Conservation (phyloP, 2,329 filamentous ascomycete genomes). For the Ophiosphaerella herpotricha region DNA sequence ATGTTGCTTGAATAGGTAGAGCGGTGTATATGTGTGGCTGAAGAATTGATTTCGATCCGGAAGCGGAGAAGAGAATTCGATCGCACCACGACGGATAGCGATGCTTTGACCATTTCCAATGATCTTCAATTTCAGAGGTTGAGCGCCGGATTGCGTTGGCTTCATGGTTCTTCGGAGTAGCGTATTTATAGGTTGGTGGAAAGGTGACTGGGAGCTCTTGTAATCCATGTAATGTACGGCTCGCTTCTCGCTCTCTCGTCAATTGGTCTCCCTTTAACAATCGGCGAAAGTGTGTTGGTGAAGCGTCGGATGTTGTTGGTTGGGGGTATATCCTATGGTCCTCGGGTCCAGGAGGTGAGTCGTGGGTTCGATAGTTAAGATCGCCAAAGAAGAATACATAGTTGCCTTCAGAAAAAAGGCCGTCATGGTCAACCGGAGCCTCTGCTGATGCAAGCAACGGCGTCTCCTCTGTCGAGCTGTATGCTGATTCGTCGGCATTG, state of each 20-base stretch:
- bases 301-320: conserved; percentile 53
- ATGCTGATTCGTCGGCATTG: conserved; percentile 34
- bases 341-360: conserved; percentile 63
- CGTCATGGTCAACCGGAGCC: conserved; percentile 53
- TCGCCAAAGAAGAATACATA: conserved; percentile 89
- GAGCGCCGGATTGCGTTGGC: conserved; percentile 11
- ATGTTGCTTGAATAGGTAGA: conserved; percentile 77
- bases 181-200: conserved; percentile 93
- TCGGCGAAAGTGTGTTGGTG: conserved; percentile 64
- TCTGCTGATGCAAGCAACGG: conserved; percentile 33
- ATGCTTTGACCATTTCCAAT: conserved; percentile 77
- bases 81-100: conserved; percentile 93
- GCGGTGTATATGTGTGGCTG: conserved; percentile 68
- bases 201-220: conserved; percentile 76
- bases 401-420: conserved; percentile 74
- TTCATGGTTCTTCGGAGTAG: conserved; percentile 29
- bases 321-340: conserved; percentile 67
- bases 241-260: conserved; percentile 68
- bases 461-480: conserved; percentile 38
- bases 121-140: conserved; percentile 34
- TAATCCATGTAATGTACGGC: conserved; percentile 77
- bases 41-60: conserved; percentile 54
- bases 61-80: conserved; percentile 73
- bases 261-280: conserved; percentile 82
- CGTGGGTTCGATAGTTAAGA: conserved; percentile 89